Percentiles rank a stretch among this genome's conserved stretches.
Evolutionary conservation across 192 early-diverging fungal genomes (phyloP).

Genomic region (Linnemannia schmuckeri): DNA sequence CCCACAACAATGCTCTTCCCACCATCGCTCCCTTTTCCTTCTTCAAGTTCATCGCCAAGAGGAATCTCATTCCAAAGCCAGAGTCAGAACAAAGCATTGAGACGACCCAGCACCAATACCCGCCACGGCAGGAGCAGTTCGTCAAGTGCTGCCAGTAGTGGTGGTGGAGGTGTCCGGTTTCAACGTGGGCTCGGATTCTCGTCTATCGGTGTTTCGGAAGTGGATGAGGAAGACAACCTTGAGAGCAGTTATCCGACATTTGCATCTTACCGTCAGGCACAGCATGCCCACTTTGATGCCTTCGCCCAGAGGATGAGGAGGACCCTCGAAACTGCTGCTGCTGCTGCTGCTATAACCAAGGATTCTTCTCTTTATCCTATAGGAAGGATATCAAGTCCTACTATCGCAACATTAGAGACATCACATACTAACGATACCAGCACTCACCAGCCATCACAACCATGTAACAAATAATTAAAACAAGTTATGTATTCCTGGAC

Average conservation of each 20-base stretch:
- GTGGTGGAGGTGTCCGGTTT: background rate
- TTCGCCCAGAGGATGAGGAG: constrained; percentile 34
- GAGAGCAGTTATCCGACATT: constrained; percentile 30
- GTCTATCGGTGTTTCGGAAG: background rate
- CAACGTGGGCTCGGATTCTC: background rate
- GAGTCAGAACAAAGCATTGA: background rate
- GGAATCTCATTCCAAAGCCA: background rate
- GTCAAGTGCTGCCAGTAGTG: background rate
- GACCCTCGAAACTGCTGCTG: constrained; percentile 32
- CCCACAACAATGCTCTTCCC: background rate
- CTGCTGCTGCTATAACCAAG: background rate
- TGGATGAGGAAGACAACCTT: background rate
- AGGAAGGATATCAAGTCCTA: too few relatives aligned
- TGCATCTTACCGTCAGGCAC: constrained; percentile 37
- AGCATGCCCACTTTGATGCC: constrained; percentile 36
- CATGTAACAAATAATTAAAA: too few relatives aligned
- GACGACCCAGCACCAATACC: background rate
- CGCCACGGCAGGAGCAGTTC: background rate
- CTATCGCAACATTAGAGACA: too few relatives aligned
- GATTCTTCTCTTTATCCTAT: too few relatives aligned
- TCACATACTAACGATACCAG: too few relatives aligned
- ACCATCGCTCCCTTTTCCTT: background rate
- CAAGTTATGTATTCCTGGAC: too few relatives aligned
- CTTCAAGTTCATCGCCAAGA: background rate
- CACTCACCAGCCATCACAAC: too few relatives aligned